Percentiles rank a stretch among this genome's conserved stretches.
Conservation (phyloP, 73 alveolate species). For the Paramecium sexaurelia region DNA sequence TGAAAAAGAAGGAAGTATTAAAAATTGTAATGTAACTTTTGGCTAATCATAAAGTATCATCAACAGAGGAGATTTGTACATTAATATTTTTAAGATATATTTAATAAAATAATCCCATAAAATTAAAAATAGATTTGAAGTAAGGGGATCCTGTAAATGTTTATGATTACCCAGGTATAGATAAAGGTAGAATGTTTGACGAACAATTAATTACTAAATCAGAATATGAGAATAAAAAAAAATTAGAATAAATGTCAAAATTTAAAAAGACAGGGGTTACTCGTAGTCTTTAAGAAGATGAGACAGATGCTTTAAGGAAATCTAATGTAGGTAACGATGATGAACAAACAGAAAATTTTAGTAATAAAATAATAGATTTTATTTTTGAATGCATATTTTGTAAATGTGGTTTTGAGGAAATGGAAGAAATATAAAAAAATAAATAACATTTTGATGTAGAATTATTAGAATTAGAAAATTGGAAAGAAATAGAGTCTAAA, state of each 20-base stretch:
- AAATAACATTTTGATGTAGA: background rate
- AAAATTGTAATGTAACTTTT: background rate
- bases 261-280: background rate
- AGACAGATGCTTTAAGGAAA: background rate
- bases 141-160: constrained; percentile 1
- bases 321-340: background rate
- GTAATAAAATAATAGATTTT: background rate
- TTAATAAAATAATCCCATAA: background rate
- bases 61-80: background rate
- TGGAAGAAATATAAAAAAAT: background rate
- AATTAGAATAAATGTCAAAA: background rate
- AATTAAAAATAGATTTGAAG: background rate
- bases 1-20: background rate
- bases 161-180: background rate
- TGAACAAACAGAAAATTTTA: background rate
- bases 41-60: background rate
- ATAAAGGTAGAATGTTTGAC: background rate
- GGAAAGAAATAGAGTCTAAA: background rate
- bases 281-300: background rate
- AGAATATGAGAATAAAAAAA: background rate
- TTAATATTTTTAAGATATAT: background rate
- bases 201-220: background rate
- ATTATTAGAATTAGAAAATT: background rate
- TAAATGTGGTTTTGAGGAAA: background rate
- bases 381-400: background rate